These are phyloP conservation scores for Senna tora DNA, from an alignment of 306 rosid genomes.

Conservation along the genomic window DNA sequence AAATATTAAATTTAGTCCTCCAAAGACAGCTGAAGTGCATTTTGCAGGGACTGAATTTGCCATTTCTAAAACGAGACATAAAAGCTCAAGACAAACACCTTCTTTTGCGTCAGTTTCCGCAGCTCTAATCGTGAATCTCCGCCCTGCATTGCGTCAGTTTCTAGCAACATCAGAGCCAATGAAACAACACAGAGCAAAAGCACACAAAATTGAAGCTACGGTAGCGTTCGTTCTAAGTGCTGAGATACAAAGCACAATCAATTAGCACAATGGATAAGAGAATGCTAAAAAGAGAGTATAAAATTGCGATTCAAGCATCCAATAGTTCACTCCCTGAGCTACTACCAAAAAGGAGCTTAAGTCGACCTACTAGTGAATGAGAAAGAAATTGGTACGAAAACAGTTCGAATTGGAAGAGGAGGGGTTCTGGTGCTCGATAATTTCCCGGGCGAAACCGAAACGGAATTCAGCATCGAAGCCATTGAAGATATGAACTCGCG, in stretches of 20 bases:
- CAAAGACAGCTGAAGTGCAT: no score
- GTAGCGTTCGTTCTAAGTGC: not conserved
- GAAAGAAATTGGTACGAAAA: conserved; percentile 42
- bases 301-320: not conserved
- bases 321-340: not conserved
- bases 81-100: conserved; percentile 47
- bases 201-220: not conserved
- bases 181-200: not conserved
- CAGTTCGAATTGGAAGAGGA: conserved; percentile 40
- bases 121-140: conserved; percentile 58
- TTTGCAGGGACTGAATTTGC: no score
- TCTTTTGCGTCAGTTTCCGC: conserved; percentile 59
- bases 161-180: conserved; percentile 14
- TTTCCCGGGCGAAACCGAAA: conserved; percentile 42
- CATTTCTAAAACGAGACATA: no score
- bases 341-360: not conserved
- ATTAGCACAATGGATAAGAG: not conserved
- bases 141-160: conserved; percentile 42
- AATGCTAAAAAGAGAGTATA: not conserved
- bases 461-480: conserved; percentile 57
- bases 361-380: conserved; percentile 60
- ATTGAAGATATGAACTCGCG: conserved; percentile 38
- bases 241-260: not conserved
- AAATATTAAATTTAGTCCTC: no score
- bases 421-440: conserved; percentile 38